Evolutionary conservation across 2,329 filamentous ascomycete species (phyloP).

Genomic region (Thielaviopsis punctulata): DNA sequence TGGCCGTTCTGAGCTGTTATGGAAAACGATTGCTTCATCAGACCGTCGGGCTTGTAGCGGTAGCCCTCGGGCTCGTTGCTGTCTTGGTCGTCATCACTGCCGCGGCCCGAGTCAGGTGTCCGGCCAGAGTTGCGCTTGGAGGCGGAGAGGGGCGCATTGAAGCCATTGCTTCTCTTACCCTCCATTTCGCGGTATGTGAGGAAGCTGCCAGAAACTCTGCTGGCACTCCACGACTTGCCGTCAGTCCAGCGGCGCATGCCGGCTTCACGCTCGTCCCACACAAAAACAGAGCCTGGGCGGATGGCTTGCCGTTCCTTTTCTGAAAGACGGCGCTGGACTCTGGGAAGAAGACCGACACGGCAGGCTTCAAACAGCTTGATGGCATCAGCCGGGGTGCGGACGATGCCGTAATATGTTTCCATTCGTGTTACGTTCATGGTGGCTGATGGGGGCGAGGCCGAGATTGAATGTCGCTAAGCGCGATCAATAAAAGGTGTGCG

Average conservation of each 20-base stretch:
- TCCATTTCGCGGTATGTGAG: conserved; percentile 98
- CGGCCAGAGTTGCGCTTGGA: conserved; percentile 41
- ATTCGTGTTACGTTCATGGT: conserved; percentile 31
- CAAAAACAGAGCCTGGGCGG: conserved; percentile 89
- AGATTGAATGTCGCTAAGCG: not conserved
- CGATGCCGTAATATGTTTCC: conserved; percentile 93
- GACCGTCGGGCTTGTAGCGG: conserved; percentile 83
- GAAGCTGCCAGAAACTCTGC: conserved; percentile 92
- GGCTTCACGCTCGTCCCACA: conserved; percentile 98
- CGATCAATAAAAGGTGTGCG: not conserved
- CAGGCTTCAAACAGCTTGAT: conserved; percentile 99
- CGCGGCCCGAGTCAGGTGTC: conserved; percentile 66
- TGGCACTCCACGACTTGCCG: conserved; percentile 97
- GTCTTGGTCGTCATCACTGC: conserved; percentile 72
- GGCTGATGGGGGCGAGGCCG: not conserved
- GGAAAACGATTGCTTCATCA: conserved; percentile 99
- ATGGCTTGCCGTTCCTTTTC: conserved; percentile 97
- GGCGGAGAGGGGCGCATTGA: conserved; percentile 33
- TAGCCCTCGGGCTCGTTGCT: conserved; percentile 80
- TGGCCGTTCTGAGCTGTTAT: conserved; percentile 82
- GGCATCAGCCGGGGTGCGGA: conserved; percentile 88
- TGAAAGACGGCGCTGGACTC: conserved; percentile 81
- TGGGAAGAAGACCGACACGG: conserved; percentile 69
- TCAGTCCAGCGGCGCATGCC: conserved; percentile 98
- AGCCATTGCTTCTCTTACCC: conserved; percentile 77